Percentiles rank a stretch among this genome's conserved stretches.
These are phyloP conservation scores for Ophiobolus disseminans DNA, from an alignment of 2,329 filamentous ascomycete genomes.

Conservation along the genomic window DNA sequence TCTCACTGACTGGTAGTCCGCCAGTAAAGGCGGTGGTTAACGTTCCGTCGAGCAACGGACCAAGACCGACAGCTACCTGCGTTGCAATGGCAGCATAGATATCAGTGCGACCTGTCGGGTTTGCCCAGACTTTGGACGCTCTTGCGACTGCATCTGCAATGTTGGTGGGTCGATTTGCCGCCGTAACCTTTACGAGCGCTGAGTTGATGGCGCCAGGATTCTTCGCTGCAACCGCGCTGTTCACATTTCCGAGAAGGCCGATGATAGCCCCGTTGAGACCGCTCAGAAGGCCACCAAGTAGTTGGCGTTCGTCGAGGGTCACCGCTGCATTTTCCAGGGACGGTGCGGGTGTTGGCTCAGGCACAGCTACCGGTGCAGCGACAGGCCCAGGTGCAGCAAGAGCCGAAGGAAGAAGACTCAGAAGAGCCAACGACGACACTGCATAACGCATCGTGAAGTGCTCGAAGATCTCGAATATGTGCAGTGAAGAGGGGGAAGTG, in stretches of 20 bases:
- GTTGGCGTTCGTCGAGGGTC: slow-evolving; percentile 20
- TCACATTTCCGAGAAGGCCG: slow-evolving; percentile 17
- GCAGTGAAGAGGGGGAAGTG: neutral
- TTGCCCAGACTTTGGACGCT: slow-evolving; percentile 25
- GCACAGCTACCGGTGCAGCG: slow-evolving; percentile 5
- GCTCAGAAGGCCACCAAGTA: slow-evolving; percentile 14
- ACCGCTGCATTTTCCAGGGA: slow-evolving; percentile 8
- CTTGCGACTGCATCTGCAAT: slow-evolving; percentile 16
- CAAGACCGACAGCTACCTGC: slow-evolving; percentile 28
- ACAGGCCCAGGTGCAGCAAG: slow-evolving; percentile 13
- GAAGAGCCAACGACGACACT: neutral
- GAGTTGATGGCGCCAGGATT: slow-evolving; percentile 16
- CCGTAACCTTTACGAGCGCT: slow-evolving; percentile 21
- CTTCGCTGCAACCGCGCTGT: slow-evolving; percentile 21
- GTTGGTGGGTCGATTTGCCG: slow-evolving; percentile 21
- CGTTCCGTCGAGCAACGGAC: slow-evolving; percentile 22
- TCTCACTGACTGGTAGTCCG: slow-evolving; percentile 25
- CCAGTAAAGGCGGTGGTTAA: slow-evolving; percentile 18
- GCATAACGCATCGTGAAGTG: neutral
- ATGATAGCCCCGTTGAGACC: slow-evolving; percentile 12
- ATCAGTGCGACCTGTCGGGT: slow-evolving; percentile 19
- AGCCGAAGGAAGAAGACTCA: neutral
- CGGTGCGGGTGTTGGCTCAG: slow-evolving; percentile 6
- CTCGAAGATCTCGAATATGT: neutral
- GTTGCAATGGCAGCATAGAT: slow-evolving; percentile 27